phyloP scores from a whole-genome alignment of 495 filamentous ascomycete genomes.

The Daldinia childiae region DNA sequence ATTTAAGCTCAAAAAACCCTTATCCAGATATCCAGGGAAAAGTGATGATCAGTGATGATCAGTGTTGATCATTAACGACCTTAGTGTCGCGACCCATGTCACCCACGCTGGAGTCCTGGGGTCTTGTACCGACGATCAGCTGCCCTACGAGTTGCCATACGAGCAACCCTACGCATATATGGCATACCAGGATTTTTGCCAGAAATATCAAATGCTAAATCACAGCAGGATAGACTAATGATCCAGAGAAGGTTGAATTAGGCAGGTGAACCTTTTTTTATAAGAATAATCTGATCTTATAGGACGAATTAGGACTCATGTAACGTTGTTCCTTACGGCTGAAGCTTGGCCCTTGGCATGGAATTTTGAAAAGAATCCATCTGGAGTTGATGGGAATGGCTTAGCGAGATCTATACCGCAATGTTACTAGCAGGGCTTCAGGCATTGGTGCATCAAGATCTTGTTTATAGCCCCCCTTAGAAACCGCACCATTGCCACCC shows the following conservation, averaged over 20 bases:
- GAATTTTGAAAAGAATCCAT: background rate
- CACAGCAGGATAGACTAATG: background rate
- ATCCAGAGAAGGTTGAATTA: slow-evolving; percentile 7
- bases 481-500: slow-evolving; percentile 5
- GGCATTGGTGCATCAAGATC: slow-evolving; percentile 20
- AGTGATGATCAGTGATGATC: slow-evolving; percentile 18
- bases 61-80: slow-evolving; percentile 32
- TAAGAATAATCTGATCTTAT: slow-evolving; percentile 6
- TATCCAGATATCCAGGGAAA: slow-evolving; percentile 18
- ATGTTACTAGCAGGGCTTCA: slow-evolving; percentile 8
- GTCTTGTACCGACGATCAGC: slow-evolving; percentile 7
- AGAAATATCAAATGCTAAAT: slow-evolving; percentile 11
- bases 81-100: slow-evolving; percentile 25
- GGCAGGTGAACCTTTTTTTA: slow-evolving; percentile 22
- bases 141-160: slow-evolving; percentile 23
- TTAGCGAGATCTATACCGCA: slow-evolving; percentile 29
- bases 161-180: background rate
- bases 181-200: slow-evolving; percentile 3
- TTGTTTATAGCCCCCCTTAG: background rate
- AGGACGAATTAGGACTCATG: slow-evolving; percentile 13
- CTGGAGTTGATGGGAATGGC: slow-evolving; percentile 21
- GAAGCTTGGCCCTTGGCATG: slow-evolving; percentile 1
- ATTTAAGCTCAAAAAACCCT: slow-evolving; percentile 33
- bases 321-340: slow-evolving; percentile 27
- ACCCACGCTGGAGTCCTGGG: slow-evolving; percentile 22